These are phyloP conservation scores for Xylaria scruposa DNA, from an alignment of 495 filamentous ascomycete genomes.

Conservation along the genomic window DNA sequence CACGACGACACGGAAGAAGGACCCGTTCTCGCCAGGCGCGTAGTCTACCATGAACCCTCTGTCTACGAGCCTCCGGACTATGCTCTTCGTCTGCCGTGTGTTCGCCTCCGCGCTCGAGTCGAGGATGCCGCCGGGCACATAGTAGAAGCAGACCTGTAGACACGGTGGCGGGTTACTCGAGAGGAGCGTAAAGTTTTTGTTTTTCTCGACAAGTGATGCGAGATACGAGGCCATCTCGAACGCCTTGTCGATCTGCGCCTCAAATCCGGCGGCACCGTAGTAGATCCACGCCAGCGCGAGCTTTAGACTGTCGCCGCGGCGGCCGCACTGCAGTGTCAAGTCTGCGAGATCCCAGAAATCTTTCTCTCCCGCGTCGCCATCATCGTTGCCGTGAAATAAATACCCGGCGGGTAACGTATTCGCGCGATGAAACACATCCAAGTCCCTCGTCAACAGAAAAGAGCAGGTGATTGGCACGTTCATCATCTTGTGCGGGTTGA, in stretches of 20 bases:
- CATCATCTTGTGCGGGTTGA: conserved; percentile 98
- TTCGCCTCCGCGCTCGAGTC: conserved; percentile 63
- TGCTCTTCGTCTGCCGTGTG: conserved; percentile 69
- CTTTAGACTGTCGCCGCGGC: conserved; percentile 85
- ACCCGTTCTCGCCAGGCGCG: conserved; percentile 78
- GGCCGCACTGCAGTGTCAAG: conserved; percentile 89
- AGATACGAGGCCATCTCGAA: conserved; percentile 73
- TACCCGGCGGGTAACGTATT: conserved; percentile 90
- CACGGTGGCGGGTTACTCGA: conserved; percentile 82
- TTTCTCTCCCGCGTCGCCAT: conserved; percentile 20
- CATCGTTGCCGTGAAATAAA: conserved; percentile 72
- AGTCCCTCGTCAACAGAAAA: conserved; percentile 80
- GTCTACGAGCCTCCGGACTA: conserved; percentile 68
- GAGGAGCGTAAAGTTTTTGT: conserved; percentile 70
- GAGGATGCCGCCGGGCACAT: conserved; percentile 64
- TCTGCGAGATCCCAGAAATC: conserved; percentile 93
- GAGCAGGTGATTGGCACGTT: conserved; percentile 89
- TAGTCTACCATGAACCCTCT: conserved; percentile 96
- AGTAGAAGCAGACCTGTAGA: conserved; percentile 95
- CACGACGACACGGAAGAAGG: conserved; percentile 89
- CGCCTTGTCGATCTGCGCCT: conserved; percentile 68
- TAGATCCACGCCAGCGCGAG: conserved; percentile 87
- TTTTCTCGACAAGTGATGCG: conserved; percentile 58
- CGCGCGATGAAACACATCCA: conserved; percentile 75
- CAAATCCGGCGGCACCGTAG: conserved; percentile 70